Base-by-base conservation (phyloP, 495 filamentous ascomycete genomes). In the Sphaerosporella brunnea region DNA sequence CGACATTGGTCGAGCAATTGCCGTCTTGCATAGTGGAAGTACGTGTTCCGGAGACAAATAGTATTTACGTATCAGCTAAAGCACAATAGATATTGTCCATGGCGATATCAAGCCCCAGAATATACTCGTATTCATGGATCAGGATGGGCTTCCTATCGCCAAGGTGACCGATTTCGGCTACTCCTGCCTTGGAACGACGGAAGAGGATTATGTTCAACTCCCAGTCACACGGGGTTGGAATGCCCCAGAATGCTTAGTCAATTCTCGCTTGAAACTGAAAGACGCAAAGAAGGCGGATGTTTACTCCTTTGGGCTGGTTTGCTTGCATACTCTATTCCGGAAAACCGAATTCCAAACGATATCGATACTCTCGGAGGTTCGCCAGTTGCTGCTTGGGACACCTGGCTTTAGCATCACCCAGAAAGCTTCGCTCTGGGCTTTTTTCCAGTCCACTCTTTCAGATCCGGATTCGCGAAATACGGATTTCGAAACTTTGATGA, bases 71-170 rank as follows among this genome's bases (percentile, higher is more conserved):
- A 21, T 36, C 20, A 8, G 8, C 25, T 28, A 26, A 28, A 18
- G 1, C 21, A 2, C 7, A 4, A 21, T 24, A 59, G 63, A 48
- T 21, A 52, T 65, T 16, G 42, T 59, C 5, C 63, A 65, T 48
- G 63, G 62, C 23, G 63, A 65, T 21, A 52, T 65, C 16, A 64
- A 64, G 26, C 57, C 62, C 2, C 41, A 57, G 35, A 65, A 65
- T 36, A 48, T 64, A 3, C 48, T 65, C n/a, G 25, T 65, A 11
- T 64, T 63, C 48, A 21, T 38, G 10, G 44, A 56, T 35, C 34
- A 19, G 3, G 9, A 4, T 2, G 50, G 49, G 10, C 19, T 34
- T 10, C 51, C 25, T 25, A 47, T 47, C 10, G 58, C 58, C 13
- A 64, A 60, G 45, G 42, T 64, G 15, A 30, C 55, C 10, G 62